Evolutionary conservation across 345 rosid species (phyloP), one percentile per base, ranked within the genome.

Genomic region (Erysimum cheiranthoides): DNA sequence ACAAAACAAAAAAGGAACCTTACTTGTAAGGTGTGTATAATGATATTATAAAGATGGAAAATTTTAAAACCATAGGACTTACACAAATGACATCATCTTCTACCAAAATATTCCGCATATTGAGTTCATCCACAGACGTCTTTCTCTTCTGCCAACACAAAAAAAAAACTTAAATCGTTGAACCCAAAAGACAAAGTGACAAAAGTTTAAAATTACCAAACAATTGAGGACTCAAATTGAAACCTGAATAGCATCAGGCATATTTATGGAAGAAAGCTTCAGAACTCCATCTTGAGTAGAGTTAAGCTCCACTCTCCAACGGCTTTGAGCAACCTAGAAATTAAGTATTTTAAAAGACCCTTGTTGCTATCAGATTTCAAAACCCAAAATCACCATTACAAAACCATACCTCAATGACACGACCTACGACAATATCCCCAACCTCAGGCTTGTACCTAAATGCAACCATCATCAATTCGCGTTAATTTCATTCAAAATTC

Each of bases 391-490:
- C 62, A 51, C 43, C 5, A 17, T 25, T 14, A 9, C 28, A 73
- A 5, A 32, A 70, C 31, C 13, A 51, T 83, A 93, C 98, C 96
- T 94, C 96, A 34, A 86, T 76, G 61, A 94, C 87, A 35, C 96
- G 96, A 31, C 97, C 98, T 45, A 94, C 94, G 1, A 94, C 70
- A 67, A 92, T 86, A 82, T 94, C 97, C 18, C 93, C 93, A 49
- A 89, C 85, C 83, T 94, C 98, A 1, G 97, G 95, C 87, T 94
- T 94, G 82, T 90, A n/a, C n/a, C n/a, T n/a, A n/a, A n/a, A n/a
- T n/a, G n/a, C n/a, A n/a, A n/a, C n/a, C n/a, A n/a, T n/a, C n/a
- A n/a, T n/a, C n/a, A n/a, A n/a, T n/a, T n/a, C n/a, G n/a, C n/a
- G n/a, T n/a, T n/a, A n/a, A n/a, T n/a, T n/a, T n/a, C n/a, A n/a